phyloP scores from a whole-genome alignment of 2,329 filamentous ascomycete species.

The Bipolaris oryzae region DNA sequence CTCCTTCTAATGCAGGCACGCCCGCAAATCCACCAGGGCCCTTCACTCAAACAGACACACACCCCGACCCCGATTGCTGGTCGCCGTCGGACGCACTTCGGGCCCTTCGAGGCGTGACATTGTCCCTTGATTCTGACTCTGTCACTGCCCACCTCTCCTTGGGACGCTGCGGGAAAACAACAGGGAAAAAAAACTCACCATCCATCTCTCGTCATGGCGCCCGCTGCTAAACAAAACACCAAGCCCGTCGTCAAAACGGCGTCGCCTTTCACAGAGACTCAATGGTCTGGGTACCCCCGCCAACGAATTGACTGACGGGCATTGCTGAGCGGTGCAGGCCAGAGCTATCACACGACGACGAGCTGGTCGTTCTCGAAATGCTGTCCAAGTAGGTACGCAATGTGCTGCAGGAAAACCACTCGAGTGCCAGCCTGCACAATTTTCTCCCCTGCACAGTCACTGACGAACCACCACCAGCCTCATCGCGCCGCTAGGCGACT shows the following conservation, averaged over 20 bases:
- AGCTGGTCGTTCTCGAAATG: constrained; percentile 69
- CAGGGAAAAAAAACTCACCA: background rate
- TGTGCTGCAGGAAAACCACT: background rate
- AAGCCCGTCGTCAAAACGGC: constrained; percentile 69
- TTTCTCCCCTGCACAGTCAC: background rate
- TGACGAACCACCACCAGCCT: constrained; percentile 54
- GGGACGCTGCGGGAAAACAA: background rate
- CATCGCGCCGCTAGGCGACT: constrained; percentile 66
- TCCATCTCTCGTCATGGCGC: constrained; percentile 26
- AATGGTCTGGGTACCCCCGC: constrained; percentile 59
- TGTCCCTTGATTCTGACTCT: background rate
- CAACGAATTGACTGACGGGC: background rate
- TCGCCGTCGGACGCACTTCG: constrained; percentile 9
- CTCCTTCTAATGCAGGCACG: constrained; percentile 20
- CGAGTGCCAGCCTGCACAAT: background rate
- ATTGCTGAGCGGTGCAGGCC: constrained; percentile 59
- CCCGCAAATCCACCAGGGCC: constrained; percentile 13
- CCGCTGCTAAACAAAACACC: constrained; percentile 30
- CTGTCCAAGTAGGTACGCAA: constrained; percentile 64
- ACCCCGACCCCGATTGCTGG: background rate
- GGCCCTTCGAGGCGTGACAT: constrained; percentile 1
- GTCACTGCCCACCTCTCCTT: background rate
- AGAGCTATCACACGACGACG: constrained; percentile 61
- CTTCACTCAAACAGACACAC: background rate
- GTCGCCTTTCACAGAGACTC: constrained; percentile 65